These are phyloP conservation scores for Kluyveromyces lactis DNA, from an alignment of 805 yeast genomes.

Conservation along the genomic window DNA sequence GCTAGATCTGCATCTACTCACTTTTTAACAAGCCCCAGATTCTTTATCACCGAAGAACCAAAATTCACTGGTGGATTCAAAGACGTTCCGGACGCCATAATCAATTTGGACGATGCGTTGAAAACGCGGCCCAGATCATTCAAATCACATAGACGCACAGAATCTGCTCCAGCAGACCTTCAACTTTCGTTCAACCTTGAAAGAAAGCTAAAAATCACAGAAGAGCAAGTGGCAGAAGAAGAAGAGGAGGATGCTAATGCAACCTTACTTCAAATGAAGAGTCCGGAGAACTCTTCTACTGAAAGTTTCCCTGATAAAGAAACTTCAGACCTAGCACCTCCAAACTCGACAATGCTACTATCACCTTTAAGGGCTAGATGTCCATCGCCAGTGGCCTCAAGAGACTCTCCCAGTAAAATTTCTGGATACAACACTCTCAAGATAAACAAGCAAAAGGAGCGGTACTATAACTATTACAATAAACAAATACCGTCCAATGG, in stretches of 20 bases:
- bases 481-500: slow-evolving; percentile 20
- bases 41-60: slow-evolving; percentile 27
- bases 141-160: slow-evolving; percentile 41
- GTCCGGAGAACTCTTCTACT: neutral
- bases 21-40: slow-evolving; percentile 17
- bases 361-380: slow-evolving; percentile 17
- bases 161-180: slow-evolving; percentile 47
- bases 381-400: slow-evolving; percentile 6
- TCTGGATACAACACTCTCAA: slow-evolving; percentile 29
- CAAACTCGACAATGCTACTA: slow-evolving; percentile 7
- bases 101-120: slow-evolving; percentile 48
- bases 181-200: slow-evolving; percentile 18
- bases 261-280: neutral
- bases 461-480: slow-evolving; percentile 23
- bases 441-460: slow-evolving; percentile 27
- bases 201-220: slow-evolving; percentile 7
- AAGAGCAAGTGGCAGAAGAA: slow-evolving; percentile 13
- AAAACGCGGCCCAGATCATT: slow-evolving; percentile 29
- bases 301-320: neutral
- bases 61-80: slow-evolving; percentile 22
- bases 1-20: neutral
- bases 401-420: slow-evolving; percentile 42
- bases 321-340: neutral
- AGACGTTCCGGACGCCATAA: slow-evolving; percentile 45
- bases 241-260: slow-evolving; percentile 6